Evolutionary conservation across 768 basidiomycete genomes (phyloP).

Genomic region (Lentinula sp.): DNA sequence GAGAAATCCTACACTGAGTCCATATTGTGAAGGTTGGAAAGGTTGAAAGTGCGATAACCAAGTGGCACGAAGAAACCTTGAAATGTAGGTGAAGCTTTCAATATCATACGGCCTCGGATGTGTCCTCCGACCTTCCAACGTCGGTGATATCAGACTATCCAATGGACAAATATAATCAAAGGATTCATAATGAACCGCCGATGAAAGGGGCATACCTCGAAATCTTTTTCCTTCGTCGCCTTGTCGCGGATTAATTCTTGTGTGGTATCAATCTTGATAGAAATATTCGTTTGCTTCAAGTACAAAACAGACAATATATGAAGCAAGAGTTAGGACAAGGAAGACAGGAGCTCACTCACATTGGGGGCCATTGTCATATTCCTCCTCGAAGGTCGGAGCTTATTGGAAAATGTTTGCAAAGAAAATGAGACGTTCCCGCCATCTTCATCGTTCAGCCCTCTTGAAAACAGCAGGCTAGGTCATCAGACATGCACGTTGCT

Average conservation of each 20-base stretch:
- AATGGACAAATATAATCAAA: background rate
- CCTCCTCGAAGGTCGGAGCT: constrained; percentile 12
- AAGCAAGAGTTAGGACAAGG: background rate
- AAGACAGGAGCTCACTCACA: constrained; percentile 13
- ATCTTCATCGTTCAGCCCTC: constrained; percentile 33
- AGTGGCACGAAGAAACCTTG: too few species aligned
- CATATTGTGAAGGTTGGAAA: too few species aligned
- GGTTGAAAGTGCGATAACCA: too few species aligned
- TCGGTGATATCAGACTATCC: constrained; percentile 3
- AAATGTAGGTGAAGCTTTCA: too few species aligned
- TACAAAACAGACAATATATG: background rate
- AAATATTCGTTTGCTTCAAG: constrained; percentile 41
- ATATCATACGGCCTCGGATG: background rate
- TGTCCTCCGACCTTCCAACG: background rate
- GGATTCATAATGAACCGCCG: background rate
- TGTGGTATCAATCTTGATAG: constrained; percentile 61
- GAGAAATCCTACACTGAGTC: too few species aligned
- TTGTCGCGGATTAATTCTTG: constrained; percentile 41
- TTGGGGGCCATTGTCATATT: constrained; percentile 22
- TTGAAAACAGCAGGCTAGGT: constrained; percentile 26
- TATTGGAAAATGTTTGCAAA: constrained; percentile 36
- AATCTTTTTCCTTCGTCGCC: background rate
- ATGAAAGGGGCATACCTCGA: background rate
- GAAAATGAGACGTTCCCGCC: constrained; percentile 43
- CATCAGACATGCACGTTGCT: background rate